Conservation (phyloP, 2,329 filamentous ascomycete genomes). For the Trichoderma breve region DNA sequence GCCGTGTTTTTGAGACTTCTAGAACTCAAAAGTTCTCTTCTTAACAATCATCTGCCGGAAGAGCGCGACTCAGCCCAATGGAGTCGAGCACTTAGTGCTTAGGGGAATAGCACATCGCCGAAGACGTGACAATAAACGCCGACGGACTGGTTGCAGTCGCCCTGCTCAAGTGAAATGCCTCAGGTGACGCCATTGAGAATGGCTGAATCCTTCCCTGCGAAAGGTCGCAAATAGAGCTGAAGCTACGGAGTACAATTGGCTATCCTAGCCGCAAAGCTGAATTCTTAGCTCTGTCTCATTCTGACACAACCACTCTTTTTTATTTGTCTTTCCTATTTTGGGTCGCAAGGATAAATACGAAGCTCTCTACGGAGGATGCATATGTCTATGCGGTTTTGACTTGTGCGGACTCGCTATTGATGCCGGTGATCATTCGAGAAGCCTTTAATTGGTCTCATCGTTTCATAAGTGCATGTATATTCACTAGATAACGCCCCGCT, state of each 20-base stretch:
- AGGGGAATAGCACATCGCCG: not conserved
- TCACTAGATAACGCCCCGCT: not conserved
- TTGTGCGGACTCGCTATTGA: not conserved
- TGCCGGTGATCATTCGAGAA: not conserved
- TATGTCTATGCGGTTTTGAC: not conserved
- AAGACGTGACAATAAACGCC: not conserved
- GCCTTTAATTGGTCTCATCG: not conserved
- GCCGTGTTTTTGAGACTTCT: not conserved
- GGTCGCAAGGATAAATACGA: not conserved
- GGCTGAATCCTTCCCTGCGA: not conserved
- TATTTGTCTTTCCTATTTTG: not conserved
- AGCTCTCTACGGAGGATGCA: too few relatives aligned
- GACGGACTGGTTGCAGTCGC: not conserved
- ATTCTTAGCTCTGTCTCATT: not conserved
- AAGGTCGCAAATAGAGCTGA: not conserved
- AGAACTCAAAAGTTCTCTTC: not conserved
- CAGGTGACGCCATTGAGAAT: not conserved
- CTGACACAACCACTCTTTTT: not conserved
- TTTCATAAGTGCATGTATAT: not conserved
- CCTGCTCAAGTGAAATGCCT: not conserved
- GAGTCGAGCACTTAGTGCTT: not conserved
- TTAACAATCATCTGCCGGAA: not conserved
- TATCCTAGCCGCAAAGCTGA: not conserved
- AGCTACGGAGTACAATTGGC: not conserved
- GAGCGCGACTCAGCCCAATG: not conserved